These are phyloP conservation scores for Colletotrichum sp. DNA, from an alignment of 2,329 filamentous ascomycete species.

Conservation along the genomic window DNA sequence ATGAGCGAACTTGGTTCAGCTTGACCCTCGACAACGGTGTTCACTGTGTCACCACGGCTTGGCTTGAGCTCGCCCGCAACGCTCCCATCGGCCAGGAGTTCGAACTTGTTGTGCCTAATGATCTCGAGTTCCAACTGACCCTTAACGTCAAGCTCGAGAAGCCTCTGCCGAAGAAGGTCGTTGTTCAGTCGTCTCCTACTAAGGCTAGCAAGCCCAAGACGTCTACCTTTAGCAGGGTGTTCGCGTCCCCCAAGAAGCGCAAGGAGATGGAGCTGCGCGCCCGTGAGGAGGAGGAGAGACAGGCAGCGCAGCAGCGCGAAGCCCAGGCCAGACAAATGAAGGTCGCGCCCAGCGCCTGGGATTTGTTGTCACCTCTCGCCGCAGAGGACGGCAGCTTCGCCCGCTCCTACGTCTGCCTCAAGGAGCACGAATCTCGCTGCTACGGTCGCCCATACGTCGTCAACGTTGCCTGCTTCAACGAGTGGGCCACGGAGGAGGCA, in stretches of 20 bases:
- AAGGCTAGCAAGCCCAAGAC: slow-evolving; percentile 76
- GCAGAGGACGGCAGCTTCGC: slow-evolving; percentile 94
- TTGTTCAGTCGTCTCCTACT: slow-evolving; percentile 54
- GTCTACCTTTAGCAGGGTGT: slow-evolving; percentile 89
- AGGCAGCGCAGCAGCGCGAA: slow-evolving; percentile 67
- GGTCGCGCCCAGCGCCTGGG: slow-evolving; percentile 77
- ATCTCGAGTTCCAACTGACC: slow-evolving; percentile 98
- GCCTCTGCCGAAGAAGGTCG: slow-evolving; percentile 64
- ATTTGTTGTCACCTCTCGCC: slow-evolving; percentile 84
- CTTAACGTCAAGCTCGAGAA: slow-evolving; percentile 94
- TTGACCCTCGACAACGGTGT: slow-evolving; percentile 97
- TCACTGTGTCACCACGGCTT: slow-evolving; percentile 95
- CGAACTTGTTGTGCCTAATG: slow-evolving; percentile 94
- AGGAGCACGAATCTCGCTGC: slow-evolving; percentile 87
- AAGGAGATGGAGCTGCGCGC: slow-evolving; percentile 90
- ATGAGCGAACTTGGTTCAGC: slow-evolving; percentile 92
- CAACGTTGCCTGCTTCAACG: slow-evolving; percentile 95
- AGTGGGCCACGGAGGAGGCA: slow-evolving; percentile 92
- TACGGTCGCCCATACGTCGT: slow-evolving; percentile 88
- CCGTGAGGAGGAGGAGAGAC: slow-evolving; percentile 81
- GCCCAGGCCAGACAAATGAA: slow-evolving; percentile 67
- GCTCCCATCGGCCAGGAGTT: slow-evolving; percentile 98
- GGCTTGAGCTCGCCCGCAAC: slow-evolving; percentile 89
- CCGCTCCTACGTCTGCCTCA: slow-evolving; percentile 90
- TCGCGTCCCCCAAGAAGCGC: slow-evolving; percentile 94